phyloP scores from a whole-genome alignment of 164 flowering plant genomes.

The Platanus orientalis region DNA sequence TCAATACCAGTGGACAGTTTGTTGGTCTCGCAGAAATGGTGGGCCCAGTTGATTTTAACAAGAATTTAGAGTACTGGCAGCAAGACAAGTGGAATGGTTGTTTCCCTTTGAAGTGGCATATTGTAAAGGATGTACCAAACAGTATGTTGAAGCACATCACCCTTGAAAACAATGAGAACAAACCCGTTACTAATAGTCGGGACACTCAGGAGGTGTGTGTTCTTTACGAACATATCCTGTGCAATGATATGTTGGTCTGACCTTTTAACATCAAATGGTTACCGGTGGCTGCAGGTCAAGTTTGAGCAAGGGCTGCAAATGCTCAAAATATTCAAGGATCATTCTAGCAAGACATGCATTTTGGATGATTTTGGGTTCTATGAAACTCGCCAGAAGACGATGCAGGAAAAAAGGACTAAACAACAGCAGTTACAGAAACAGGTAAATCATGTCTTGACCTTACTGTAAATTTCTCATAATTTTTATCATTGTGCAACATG shows the following conservation, averaged over 20 bases:
- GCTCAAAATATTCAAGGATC: constrained; percentile 58
- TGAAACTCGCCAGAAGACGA: constrained; percentile 51
- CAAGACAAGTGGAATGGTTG: constrained; percentile 92
- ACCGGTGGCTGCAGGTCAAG: constrained; percentile 34
- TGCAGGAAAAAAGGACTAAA: constrained; percentile 60
- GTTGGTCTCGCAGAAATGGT: constrained; percentile 86
- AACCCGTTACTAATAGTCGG: constrained; percentile 86
- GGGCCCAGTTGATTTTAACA: constrained; percentile 80
- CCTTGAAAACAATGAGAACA: constrained; percentile 82
- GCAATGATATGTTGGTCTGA: background rate
- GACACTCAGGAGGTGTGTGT: constrained; percentile 80
- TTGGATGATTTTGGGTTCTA: constrained; percentile 69
- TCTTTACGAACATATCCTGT: background rate
- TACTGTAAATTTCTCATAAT: too few species aligned
- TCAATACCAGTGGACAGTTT: constrained; percentile 87
- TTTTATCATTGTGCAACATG: too few species aligned
- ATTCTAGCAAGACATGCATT: constrained; percentile 50
- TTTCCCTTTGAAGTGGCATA: constrained; percentile 87
- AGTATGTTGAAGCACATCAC: constrained; percentile 69
- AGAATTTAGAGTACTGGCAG: constrained; percentile 78
- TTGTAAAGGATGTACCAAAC: constrained; percentile 86
- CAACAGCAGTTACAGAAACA: constrained; percentile 48
- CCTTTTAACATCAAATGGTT: background rate
- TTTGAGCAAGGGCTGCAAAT: constrained; percentile 57
- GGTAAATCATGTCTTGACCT: constrained; percentile 39